These are phyloP conservation scores for Amaranthus hypochondriacus DNA, from an alignment of 148 eudicot species.

Conservation along the genomic window DNA sequence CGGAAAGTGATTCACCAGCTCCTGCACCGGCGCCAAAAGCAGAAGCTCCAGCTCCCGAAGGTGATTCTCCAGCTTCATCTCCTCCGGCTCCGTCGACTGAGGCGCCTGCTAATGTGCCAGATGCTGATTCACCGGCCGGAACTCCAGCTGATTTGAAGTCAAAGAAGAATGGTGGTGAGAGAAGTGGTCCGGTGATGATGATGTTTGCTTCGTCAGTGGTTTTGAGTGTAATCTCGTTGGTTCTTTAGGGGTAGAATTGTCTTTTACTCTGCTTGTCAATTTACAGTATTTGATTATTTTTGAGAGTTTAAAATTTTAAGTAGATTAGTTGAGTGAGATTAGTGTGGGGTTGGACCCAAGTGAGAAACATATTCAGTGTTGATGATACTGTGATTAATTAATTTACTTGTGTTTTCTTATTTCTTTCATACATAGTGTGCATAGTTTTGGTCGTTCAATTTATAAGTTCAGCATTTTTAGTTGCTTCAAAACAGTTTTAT, in stretches of 20 bases:
- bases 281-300: not conserved
- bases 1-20: slow-evolving; percentile 40
- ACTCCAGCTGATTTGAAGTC: slow-evolving; percentile 26
- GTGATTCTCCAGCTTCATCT: slow-evolving; percentile 21
- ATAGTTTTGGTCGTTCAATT: too few species aligned
- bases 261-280: slow-evolving; percentile 19
- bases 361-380: slow-evolving; percentile 13
- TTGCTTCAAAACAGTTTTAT: too few species aligned
- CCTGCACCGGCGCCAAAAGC: slow-evolving; percentile 40
- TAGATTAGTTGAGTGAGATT: not conserved
- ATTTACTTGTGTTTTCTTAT: not conserved
- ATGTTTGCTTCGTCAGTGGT: slow-evolving; percentile 30
- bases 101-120: not conserved
- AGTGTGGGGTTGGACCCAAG: slow-evolving; percentile 16
- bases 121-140: slow-evolving; percentile 26
- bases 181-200: slow-evolving; percentile 21
- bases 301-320: too few species aligned
- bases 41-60: slow-evolving; percentile 26
- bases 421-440: too few species aligned
- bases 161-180: slow-evolving; percentile 23
- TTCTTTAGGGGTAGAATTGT: slow-evolving; percentile 38
- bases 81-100: slow-evolving; percentile 42
- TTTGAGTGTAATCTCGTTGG: slow-evolving; percentile 27
- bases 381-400: slow-evolving; percentile 21
- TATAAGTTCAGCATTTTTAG: too few species aligned